Evolutionary conservation across 169 alveolate species (phyloP).

Genomic region (Plasmodium gonderi): DNA sequence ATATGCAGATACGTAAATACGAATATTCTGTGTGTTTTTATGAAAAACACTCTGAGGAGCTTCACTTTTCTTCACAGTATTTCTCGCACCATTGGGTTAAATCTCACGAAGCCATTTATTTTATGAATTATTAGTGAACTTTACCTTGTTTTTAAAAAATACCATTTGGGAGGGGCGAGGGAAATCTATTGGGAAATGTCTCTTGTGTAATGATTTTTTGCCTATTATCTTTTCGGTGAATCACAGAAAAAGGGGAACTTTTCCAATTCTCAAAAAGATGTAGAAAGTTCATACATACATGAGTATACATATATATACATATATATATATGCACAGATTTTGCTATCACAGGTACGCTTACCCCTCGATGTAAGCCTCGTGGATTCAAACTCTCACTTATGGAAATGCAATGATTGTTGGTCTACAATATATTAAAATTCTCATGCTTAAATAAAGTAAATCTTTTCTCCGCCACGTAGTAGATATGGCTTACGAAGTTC

Average conservation of each 20-base stretch:
- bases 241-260: not conserved
- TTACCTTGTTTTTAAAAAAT: not conserved
- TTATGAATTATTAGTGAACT: not conserved
- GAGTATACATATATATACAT: no score
- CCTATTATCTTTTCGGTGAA: not conserved
- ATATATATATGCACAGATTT: no score
- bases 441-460: no score
- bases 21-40: not conserved
- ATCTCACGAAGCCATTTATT: not conserved
- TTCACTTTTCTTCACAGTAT: not conserved
- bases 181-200: not conserved
- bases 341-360: no score
- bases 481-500: no score
- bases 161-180: not conserved
- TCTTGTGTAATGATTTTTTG: not conserved
- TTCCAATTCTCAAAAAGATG: not conserved
- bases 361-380: no score
- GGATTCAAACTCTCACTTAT: no score
- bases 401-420: no score
- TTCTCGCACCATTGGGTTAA: no score
- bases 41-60: not conserved
- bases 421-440: no score
- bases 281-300: no score
- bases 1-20: not conserved
- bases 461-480: no score